phyloP scores from a whole-genome alignment of 2,329 filamentous ascomycete genomes.

The Fusarium solani-melongenae region DNA sequence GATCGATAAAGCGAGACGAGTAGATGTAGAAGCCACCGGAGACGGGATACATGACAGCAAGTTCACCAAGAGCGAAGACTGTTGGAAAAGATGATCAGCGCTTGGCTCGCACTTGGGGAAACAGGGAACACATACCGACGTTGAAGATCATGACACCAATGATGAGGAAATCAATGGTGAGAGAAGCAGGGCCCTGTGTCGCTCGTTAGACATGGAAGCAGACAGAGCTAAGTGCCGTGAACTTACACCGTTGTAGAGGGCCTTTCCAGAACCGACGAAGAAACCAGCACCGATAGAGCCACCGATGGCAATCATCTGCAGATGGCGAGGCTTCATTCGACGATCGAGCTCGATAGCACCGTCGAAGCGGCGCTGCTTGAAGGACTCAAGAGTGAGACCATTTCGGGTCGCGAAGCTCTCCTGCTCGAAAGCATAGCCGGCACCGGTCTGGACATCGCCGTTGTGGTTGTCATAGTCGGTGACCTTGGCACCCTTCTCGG shows the following conservation, averaged over 20 bases:
- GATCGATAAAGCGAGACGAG: constrained; percentile 71
- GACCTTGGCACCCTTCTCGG: constrained; percentile 35
- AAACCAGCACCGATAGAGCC: constrained; percentile 72
- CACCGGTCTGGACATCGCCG: constrained; percentile 24
- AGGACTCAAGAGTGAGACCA: constrained; percentile 41
- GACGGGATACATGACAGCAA: constrained; percentile 71
- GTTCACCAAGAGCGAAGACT: constrained; percentile 70
- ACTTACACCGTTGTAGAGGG: constrained; percentile 59
- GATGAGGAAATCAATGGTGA: constrained; percentile 64
- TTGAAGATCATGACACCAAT: constrained; percentile 72
- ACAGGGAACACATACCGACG: constrained; percentile 48
- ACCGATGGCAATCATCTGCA: constrained; percentile 73
- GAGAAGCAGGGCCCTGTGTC: constrained; percentile 51
- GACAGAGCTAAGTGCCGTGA: background rate
- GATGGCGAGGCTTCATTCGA: constrained; percentile 66
- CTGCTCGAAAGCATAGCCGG: constrained; percentile 35
- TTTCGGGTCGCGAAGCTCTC: constrained; percentile 39
- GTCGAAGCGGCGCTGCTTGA: constrained; percentile 34
- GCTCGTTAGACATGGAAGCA: constrained; percentile 3
- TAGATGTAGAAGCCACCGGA: constrained; percentile 73
- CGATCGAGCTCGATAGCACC: constrained; percentile 52
- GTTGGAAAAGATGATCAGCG: constrained; percentile 10
- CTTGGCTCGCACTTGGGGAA: too few relatives aligned
- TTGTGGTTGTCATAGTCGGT: constrained; percentile 30
- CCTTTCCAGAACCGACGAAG: constrained; percentile 69